Percentiles rank a stretch among this genome's conserved stretches.
phyloP scores from a whole-genome alignment of 2,329 filamentous ascomycete genomes.

The Aspergillus floridensis region DNA sequence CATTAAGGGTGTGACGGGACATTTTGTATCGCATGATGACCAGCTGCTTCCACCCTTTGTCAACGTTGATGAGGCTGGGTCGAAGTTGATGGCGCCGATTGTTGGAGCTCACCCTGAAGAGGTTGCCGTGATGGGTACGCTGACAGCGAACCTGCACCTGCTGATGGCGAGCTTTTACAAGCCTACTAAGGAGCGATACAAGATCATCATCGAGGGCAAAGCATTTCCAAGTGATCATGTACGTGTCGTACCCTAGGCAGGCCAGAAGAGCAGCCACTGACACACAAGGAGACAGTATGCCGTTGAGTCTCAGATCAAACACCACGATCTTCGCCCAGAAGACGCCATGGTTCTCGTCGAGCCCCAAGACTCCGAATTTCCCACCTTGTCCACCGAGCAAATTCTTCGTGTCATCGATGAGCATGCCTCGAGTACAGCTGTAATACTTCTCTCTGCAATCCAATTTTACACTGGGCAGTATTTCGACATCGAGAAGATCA shows the following conservation, averaged over 20 bases:
- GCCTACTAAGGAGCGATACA: conserved; percentile 64
- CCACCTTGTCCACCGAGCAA: conserved; percentile 66
- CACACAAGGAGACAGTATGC: conserved; percentile 60
- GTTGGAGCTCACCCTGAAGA: conserved; percentile 72
- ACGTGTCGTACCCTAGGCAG: conserved; percentile 26
- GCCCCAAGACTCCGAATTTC: conserved; percentile 52
- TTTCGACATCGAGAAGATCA: conserved; percentile 79
- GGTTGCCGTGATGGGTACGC: conserved; percentile 82
- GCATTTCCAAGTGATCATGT: conserved; percentile 86
- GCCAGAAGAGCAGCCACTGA: not conserved
- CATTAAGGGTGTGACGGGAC: conserved; percentile 77
- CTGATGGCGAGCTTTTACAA: conserved; percentile 81
- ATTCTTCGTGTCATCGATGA: conserved; percentile 72
- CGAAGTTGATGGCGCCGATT: conserved; percentile 66
- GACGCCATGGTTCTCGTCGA: conserved; percentile 72
- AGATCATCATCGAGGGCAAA: conserved; percentile 85
- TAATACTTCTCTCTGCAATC: conserved; percentile 79
- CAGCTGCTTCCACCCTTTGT: conserved; percentile 71
- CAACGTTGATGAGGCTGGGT: conserved; percentile 72
- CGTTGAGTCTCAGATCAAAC: conserved; percentile 73
- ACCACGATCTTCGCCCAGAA: conserved; percentile 65
- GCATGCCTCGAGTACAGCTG: conserved; percentile 68
- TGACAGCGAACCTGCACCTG: conserved; percentile 78
- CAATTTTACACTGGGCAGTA: conserved; percentile 92
- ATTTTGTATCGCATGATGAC: conserved; percentile 69